Conservation (phyloP, 345 rosid genomes). For the Lumnitzera racemosa region DNA sequence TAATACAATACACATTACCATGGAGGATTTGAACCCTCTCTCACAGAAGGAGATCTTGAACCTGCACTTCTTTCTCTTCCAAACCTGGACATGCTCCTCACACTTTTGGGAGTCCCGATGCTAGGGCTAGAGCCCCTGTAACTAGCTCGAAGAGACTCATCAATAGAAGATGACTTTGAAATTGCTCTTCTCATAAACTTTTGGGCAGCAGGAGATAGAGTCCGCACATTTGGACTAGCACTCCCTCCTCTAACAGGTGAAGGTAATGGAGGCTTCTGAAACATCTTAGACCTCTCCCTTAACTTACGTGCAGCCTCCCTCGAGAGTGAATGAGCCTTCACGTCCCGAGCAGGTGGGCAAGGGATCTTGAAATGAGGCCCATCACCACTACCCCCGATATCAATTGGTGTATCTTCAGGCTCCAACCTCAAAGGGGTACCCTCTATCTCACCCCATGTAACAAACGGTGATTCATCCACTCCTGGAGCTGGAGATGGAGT, state of each 20-base stretch:
- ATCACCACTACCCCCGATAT: conserved; percentile 81
- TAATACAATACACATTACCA: conserved; percentile 24
- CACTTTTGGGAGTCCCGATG: conserved; percentile 59
- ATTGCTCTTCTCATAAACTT: conserved; percentile 86
- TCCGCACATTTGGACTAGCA: conserved; percentile 75
- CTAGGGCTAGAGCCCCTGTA: conserved; percentile 82
- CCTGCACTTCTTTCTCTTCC: conserved; percentile 62
- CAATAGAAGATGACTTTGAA: conserved; percentile 76
- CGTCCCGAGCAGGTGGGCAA: conserved; percentile 68
- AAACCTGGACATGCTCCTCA: conserved; percentile 68
- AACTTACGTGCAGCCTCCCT: conserved; percentile 85
- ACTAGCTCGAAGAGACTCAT: conserved; percentile 92
- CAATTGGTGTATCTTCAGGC: conserved; percentile 78
- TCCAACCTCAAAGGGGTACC: conserved; percentile 94
- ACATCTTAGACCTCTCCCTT: conserved; percentile 76
- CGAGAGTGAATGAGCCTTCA: conserved; percentile 75
- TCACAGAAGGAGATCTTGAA: conserved; percentile 59
- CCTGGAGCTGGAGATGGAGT: conserved; percentile 98
- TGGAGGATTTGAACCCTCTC: conserved; percentile 46
- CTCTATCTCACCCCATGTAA: conserved; percentile 99
- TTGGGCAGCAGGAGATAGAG: conserved; percentile 93
- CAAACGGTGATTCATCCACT: conserved; percentile 80
- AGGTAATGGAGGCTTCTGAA: conserved; percentile 81
- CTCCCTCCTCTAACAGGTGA: conserved; percentile 93
- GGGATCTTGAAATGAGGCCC: conserved; percentile 83